These are phyloP conservation scores for Favolaschia claudopus DNA, from an alignment of 768 basidiomycete genomes.

Conservation along the genomic window DNA sequence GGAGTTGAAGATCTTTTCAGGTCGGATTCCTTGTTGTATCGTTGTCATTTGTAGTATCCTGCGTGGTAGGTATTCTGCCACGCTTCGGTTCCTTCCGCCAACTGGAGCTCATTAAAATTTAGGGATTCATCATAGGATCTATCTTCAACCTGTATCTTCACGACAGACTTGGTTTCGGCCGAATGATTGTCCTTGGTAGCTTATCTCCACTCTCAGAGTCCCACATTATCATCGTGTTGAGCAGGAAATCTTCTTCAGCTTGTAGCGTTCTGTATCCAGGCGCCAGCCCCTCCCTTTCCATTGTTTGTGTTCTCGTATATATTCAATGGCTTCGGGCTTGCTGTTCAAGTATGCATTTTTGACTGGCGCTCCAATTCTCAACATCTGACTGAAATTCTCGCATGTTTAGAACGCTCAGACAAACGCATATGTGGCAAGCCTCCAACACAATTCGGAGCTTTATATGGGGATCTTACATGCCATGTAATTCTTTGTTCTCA, in stretches of 20 bases:
- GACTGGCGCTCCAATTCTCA: not conserved
- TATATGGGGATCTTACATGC: too few relatives aligned
- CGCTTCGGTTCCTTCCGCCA: not conserved
- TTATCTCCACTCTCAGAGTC: not conserved
- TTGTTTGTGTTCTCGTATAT: conserved; percentile 51
- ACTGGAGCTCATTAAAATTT: not conserved
- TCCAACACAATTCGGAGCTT: conserved; percentile 48
- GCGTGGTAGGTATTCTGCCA: conserved; percentile 34
- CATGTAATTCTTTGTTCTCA: too few relatives aligned
- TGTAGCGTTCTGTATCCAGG: conserved; percentile 50
- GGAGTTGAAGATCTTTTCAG: too few relatives aligned
- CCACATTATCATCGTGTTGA: not conserved
- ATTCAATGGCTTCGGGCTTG: conserved; percentile 57
- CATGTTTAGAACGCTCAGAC: conserved; percentile 59
- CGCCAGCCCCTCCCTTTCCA: conserved; percentile 58
- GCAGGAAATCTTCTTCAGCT: conserved; percentile 52
- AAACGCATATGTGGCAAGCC: conserved; percentile 56
- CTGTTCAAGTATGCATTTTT: conserved; percentile 45
- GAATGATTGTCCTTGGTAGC: conserved; percentile 29
- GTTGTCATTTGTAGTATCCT: conserved; percentile 49
- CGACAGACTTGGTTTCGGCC: conserved; percentile 52
- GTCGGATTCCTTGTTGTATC: conserved; percentile 58
- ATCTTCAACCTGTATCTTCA: conserved; percentile 54
- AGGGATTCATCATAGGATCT: conserved; percentile 58
- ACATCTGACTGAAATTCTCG: not conserved